Evolutionary conservation across 129 eudicot species (phyloP), one percentile per base, ranked within the genome.

Genomic region (Oenanthe sinensis): DNA sequence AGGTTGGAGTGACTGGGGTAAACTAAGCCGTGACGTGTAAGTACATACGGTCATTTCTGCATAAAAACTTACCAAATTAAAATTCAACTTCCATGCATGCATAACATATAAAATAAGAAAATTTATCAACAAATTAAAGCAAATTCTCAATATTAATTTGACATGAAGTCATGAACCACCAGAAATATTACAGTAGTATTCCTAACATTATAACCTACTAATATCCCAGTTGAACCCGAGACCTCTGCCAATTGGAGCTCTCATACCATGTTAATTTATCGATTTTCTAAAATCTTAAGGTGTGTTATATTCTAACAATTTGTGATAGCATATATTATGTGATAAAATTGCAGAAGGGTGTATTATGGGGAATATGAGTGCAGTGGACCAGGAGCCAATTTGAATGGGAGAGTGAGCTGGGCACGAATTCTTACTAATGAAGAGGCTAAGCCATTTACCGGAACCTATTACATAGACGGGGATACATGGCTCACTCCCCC

Each of bases 1-100:
- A 68, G 92, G 90, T 11, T 89, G 93, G 93, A 86, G 78, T 60
- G 88, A 86, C 30, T 89, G 93, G 93, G 93, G 93, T 46, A 69
- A 84, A 36, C 85, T 14, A 28, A 39, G 36, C 33, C 79, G 88
- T 19, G 83, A 87, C 55, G 77, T 39, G 90, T 89, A 86, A 82
- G 85, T 67, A 13, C 13, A 52, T 14, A 14, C 33, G 9, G n/a
- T 5, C n/a, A 16, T 4, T 33, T 68, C 73, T 68, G 44, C 7
- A 28, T 30, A 6, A 3, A 13, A 67, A 24, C 2, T 5, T 33
- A 52, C 62, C 62, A 47, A 13, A 12, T 5, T 3, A 17, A 14
- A 48, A 48, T 48, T 48, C 20, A 48, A 48, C 54, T 0, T 48
- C 20, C 20, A 13, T 15, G 16, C 20, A 13, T 15, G 16, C 19